Evolutionary conservation across 2,329 filamentous ascomycete species (phyloP).

Genomic region (Pyricularia pennisetigena): DNA sequence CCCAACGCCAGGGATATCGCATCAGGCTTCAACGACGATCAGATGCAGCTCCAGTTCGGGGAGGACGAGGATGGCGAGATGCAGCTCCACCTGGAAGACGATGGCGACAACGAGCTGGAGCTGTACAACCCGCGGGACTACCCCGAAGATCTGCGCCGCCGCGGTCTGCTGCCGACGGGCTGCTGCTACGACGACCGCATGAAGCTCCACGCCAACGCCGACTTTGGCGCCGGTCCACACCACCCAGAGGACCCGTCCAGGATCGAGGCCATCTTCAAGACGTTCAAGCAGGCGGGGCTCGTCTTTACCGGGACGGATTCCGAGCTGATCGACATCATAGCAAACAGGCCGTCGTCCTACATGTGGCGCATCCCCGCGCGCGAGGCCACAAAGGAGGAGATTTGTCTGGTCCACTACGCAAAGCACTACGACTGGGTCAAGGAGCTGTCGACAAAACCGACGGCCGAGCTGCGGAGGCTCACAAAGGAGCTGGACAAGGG

Average conservation of each 20-base stretch:
- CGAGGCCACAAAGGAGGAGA: constrained; percentile 68
- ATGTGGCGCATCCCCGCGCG: constrained; percentile 74
- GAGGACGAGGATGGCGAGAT: constrained; percentile 8
- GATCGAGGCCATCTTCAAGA: constrained; percentile 88
- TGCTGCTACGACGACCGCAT: constrained; percentile 90
- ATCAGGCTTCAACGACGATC: constrained; percentile 4
- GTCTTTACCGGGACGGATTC: constrained; percentile 53
- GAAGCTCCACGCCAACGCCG: constrained; percentile 87
- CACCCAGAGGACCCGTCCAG: constrained; percentile 91
- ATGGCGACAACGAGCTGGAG: constrained; percentile 22
- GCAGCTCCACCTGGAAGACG: constrained; percentile 19
- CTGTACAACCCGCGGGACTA: constrained; percentile 22
- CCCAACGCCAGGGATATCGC: constrained; percentile 22
- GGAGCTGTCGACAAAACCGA: constrained; percentile 39
- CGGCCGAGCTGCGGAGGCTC: constrained; percentile 57
- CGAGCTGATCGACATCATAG: constrained; percentile 41
- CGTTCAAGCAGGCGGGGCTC: constrained; percentile 72
- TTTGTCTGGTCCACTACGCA: constrained; percentile 68
- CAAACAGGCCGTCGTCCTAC: constrained; percentile 45
- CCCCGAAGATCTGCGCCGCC: constrained; percentile 24
- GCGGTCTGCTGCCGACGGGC: constrained; percentile 55
- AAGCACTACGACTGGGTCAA: constrained; percentile 73
- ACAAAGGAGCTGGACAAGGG: constrained; percentile 52
- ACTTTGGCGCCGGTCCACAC: constrained; percentile 62
- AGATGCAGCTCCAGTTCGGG: background rate